phyloP scores from a whole-genome alignment of 352 stramenopile species.

The Phytophthora pluvialis region DNA sequence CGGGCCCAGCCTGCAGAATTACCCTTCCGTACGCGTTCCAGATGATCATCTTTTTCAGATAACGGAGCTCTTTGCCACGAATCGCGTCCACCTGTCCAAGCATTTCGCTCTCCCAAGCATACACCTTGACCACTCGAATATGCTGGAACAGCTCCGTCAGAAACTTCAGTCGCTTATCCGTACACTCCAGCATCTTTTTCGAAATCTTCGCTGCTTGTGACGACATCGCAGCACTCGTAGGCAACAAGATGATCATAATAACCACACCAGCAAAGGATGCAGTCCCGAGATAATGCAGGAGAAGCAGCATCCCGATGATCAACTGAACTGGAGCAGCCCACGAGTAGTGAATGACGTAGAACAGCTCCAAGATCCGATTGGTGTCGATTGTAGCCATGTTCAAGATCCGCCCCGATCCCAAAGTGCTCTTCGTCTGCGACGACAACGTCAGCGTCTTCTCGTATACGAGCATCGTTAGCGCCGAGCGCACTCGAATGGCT shows the following conservation, averaged over 20 bases:
- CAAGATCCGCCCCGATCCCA: conserved; percentile 85
- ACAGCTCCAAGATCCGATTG: conserved; percentile 88
- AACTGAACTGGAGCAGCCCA: conserved; percentile 68
- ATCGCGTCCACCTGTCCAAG: conserved; percentile 53
- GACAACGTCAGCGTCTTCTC: conserved; percentile 64
- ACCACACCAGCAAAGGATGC: conserved; percentile 58
- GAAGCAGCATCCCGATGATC: conserved; percentile 52
- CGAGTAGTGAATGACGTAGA: conserved; percentile 63
- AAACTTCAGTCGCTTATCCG: conserved; percentile 63
- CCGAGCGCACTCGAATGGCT: conserved; percentile 63
- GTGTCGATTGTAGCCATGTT: conserved; percentile 95
- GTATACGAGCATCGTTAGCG: conserved; percentile 69
- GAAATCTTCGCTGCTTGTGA: conserved; percentile 45
- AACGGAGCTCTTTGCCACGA: conserved; percentile 51
- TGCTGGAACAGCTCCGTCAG: conserved; percentile 62
- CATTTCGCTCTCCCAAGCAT: conserved; percentile 72
- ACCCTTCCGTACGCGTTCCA: conserved; percentile 61
- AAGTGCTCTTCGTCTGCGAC: conserved; percentile 54
- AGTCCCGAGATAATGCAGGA: conserved; percentile 53
- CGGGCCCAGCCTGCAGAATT: conserved; percentile 51
- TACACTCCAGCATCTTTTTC: conserved; percentile 50
- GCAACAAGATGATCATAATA: conserved; percentile 62
- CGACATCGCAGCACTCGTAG: conserved; percentile 42
- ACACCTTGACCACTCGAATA: conserved; percentile 79
- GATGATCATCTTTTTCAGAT: conserved; percentile 51